Conservation (phyloP, 805 yeast species). For the Metschnikowia lochheadii region DNA sequence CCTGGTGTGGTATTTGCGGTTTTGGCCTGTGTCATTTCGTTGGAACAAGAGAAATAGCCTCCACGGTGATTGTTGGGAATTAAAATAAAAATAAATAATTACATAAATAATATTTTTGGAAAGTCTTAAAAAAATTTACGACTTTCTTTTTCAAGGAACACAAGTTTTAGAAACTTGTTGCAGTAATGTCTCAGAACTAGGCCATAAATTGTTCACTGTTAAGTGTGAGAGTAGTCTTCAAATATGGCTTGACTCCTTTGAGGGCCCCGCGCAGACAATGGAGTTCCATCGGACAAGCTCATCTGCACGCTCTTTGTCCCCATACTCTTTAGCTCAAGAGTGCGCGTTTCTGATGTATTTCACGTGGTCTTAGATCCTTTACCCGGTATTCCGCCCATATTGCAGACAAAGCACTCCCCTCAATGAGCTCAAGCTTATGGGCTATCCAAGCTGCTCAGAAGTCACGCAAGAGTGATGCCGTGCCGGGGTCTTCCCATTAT, state of each 20-base stretch:
- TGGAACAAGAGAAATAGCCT: not conserved
- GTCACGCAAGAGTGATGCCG: slow-evolving; percentile 20
- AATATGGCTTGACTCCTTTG: not conserved
- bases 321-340: not conserved
- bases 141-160: no score
- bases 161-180: no score
- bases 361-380: not conserved
- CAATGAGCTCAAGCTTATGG: slow-evolving; percentile 26
- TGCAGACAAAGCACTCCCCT: not conserved
- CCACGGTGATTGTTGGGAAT: not conserved
- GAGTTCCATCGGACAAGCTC: not conserved
- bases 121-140: not conserved
- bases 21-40: not conserved
- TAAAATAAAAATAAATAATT: not conserved
- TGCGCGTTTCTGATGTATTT: not conserved
- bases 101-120: not conserved
- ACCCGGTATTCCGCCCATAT: not conserved
- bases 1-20: not conserved
- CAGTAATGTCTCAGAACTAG: no score
- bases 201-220: not conserved
- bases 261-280: not conserved
- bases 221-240: not conserved
- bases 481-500: slow-evolving; percentile 55
- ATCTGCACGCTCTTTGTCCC: slow-evolving; percentile 4
- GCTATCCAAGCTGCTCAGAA: slow-evolving; percentile 31